These are phyloP conservation scores for Lentinula boryana DNA, from an alignment of 768 basidiomycete genomes.

Conservation along the genomic window DNA sequence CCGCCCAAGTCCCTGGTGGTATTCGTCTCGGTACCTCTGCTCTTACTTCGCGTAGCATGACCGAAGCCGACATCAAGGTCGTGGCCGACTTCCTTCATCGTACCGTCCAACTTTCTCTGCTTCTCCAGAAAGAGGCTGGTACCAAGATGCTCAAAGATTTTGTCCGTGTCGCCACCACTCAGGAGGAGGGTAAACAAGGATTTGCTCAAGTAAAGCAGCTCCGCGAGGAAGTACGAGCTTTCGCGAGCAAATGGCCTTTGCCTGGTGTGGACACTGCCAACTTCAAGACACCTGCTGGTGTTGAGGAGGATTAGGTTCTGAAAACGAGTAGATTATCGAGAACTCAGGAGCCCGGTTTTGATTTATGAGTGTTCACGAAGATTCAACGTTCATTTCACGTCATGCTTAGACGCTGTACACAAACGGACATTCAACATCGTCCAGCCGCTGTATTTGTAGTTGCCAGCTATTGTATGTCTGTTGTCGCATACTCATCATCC, in stretches of 20 bases:
- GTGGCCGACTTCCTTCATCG: conserved; percentile 94
- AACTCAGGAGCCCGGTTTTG: neutral
- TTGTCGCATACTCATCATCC: neutral
- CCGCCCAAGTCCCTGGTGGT: conserved; percentile 93
- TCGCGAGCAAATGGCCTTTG: conserved; percentile 86
- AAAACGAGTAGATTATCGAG: neutral
- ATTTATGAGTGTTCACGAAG: conserved; percentile 21
- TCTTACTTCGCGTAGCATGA: conserved; percentile 92
- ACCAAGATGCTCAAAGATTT: conserved; percentile 96
- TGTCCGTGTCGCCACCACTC: conserved; percentile 67
- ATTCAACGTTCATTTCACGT: conserved; percentile 47
- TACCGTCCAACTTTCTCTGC: conserved; percentile 83
- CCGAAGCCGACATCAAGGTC: conserved; percentile 76
- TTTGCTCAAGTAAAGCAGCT: conserved; percentile 66
- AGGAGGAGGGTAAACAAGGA: conserved; percentile 67
- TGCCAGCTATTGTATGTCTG: neutral
- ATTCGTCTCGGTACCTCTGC: conserved; percentile 95
- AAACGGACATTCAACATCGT: conserved; percentile 52
- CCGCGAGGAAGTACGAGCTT: conserved; percentile 71
- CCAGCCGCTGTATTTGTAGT: conserved; percentile 25
- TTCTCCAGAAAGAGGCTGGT: conserved; percentile 92
- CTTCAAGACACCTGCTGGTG: conserved; percentile 54
- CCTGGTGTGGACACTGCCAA: conserved; percentile 68
- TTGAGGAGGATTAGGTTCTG: conserved; percentile 35
- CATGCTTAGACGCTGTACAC: conserved; percentile 20